Evolutionary conservation across 1,284 basidiomycete genomes (phyloP), one percentile per base, ranked within the genome.

Genomic region (Boletellus sp.): DNA sequence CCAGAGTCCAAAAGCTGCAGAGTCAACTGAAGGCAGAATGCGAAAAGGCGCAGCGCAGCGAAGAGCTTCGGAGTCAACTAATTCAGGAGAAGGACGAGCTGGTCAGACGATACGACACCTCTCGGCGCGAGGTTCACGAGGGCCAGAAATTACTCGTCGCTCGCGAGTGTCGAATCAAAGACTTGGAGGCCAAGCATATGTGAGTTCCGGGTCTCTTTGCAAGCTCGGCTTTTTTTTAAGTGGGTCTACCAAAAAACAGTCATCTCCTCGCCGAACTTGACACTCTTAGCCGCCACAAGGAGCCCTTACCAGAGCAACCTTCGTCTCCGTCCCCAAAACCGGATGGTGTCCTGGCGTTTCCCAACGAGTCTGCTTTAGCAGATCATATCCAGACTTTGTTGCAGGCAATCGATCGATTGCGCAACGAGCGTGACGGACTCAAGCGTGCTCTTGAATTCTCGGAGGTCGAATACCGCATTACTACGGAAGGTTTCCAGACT

Each of bases 391-490:
- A 76, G 47, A 75, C 73, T 29, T 70, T 89, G 23, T 69, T 89
- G 35, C 67, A 67, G 30, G 77, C 84, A 3, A 73, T 90, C 36
- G 76, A 78, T 16, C 79, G 87, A 25, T 67, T 91, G 22, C 81
- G 90, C 13, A 61, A 62, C 4, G 88, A 92, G 57, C 74, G 89
- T 8, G 83, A 92, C 54, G 71, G 70, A 32, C 72, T 88, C n/a
- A 74, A 76, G 46, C 74, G 80, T 14, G 76, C 82, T 47, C 62
- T 91, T 13, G 76, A 86, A 34, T 92, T 89, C 66, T 68, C 84
- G 35, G 76, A 84, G 53, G 72, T 75, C n/a, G 89, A 92, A 63
- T 76, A 79, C 23, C 78, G 72, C 49, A 87, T 89, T 57, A 73
- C 79, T 4, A 73, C 82, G 8, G 74, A 84, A 49, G 76, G 80